These are phyloP conservation scores for Trematosphaeria pertusa DNA, from an alignment of 2,329 filamentous ascomycete genomes.

Conservation along the genomic window DNA sequence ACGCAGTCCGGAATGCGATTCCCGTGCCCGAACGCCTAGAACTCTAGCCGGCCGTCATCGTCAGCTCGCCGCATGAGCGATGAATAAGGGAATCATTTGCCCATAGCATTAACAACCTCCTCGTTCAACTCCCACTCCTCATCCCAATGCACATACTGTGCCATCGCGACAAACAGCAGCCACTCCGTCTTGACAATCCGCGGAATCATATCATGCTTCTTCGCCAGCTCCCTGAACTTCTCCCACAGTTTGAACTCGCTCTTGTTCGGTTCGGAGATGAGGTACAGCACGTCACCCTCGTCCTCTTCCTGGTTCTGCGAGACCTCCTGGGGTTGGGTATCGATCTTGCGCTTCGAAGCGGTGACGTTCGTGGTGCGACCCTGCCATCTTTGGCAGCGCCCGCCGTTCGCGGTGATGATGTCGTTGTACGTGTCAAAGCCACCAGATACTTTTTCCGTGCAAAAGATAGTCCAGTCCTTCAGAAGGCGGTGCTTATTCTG, in stretches of 20 bases:
- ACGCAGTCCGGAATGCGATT: constrained; percentile 20
- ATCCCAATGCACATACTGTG: constrained; percentile 69
- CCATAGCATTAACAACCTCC: constrained; percentile 37
- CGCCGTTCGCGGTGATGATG: constrained; percentile 89
- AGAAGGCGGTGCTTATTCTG: constrained; percentile 80
- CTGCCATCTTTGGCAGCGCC: constrained; percentile 78
- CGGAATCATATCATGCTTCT: constrained; percentile 78
- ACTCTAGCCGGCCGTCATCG: constrained; percentile 19
- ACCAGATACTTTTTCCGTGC: constrained; percentile 78
- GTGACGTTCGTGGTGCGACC: constrained; percentile 74
- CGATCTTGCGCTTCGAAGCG: constrained; percentile 46
- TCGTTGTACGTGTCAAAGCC: constrained; percentile 83
- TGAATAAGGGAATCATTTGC: too few relatives aligned
- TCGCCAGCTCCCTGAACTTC: constrained; percentile 80
- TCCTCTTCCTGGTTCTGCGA: constrained; percentile 69
- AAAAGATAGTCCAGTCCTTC: constrained; percentile 79
- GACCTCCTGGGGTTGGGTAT: constrained; percentile 37
- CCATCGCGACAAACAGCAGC: constrained; percentile 89
- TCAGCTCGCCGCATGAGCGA: too few relatives aligned
- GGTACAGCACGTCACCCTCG: constrained; percentile 67
- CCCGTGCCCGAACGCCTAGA: constrained; percentile 24
- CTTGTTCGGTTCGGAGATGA: constrained; percentile 72
- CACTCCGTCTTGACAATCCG: constrained; percentile 86
- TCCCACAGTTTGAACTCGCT: constrained; percentile 79
- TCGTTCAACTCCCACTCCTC: constrained; percentile 43